Evolutionary conservation across 2,329 filamentous ascomycete genomes (phyloP), one percentile per base, ranked within the genome.

Genomic region (Penicillium olsonii): DNA sequence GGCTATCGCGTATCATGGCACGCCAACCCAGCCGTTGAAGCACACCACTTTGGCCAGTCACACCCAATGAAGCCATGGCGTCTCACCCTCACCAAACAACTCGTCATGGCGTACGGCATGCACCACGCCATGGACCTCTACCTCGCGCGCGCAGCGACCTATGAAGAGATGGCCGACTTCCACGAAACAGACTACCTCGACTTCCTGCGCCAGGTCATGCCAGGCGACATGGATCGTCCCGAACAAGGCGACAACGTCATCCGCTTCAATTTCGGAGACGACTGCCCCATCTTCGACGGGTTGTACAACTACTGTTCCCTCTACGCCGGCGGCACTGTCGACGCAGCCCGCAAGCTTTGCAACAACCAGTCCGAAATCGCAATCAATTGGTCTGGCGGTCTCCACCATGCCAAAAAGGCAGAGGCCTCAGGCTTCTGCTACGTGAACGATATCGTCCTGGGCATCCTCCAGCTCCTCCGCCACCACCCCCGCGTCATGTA

Each of bases 41-140:
- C 88, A 67, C 92, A 97, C 72, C 94, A 99, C 71, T 99, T 99
- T 70, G 94, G 94, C 58, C 87, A 90, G 74, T 92, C 90, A 9
- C 94, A 99, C 76, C 94, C 94, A 17, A 99, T 99, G 94, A 99
- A 99, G 71, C 94, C 94, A 51, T 97, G 94, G 92, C 89, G 94
- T 29, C 77, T 99, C 56, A 96, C 92, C 14, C 81, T 99, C 47
- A 95, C 94, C 48, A 97, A 99, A 71, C 90, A 94, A 63, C 83
- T 99, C 39, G 90, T 99, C 56, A 87, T 95, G 67, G 88, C 90
- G 1, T 97, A 97, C 70, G 94, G 94, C 59, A 90, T 99, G 82
- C 91, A 95, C 63, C 88, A 92, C 64, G 91, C 90, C 55, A 97
- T 99, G 94, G 91, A 97, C 72, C 87, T 92, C 57, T 96, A 95